Evolutionary conservation across 2,329 filamentous ascomycete genomes (phyloP), one percentile per base, ranked within the genome.

Genomic region (Aspergillus awamori): DNA sequence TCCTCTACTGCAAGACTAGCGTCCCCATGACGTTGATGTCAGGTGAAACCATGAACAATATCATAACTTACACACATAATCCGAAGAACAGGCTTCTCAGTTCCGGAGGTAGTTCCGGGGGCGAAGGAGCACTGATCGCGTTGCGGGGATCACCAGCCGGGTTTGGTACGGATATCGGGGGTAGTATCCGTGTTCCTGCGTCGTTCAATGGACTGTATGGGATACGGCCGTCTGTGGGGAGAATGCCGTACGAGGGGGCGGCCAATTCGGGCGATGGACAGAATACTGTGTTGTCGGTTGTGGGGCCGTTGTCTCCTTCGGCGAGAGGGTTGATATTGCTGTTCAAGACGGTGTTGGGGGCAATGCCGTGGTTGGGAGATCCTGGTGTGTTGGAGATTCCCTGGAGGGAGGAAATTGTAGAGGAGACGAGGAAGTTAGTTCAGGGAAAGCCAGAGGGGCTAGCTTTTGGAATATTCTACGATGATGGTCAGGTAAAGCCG

Each of bases 241-340:
- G 86, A 26, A 74, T 87, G 1, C 81, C 80, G 1, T 86, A 85
- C 60, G 78, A 84, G 70, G 84, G 83, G 17, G 83, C 84, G 76
- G 86, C 87, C 0, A 89, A 88, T 69, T 84, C 81, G 8, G 84
- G 86, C 80, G 84, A 85, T 56, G 89, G 89, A 0, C 87, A 91
- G 66, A 87, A 85, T 65, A 83, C 81, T 0, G 80, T 89, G 33
- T 77, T 86, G 2, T 89, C 85, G 0, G 85, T 89, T 1, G 82
- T 89, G 11, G 89, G 88, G 0, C 87, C 87, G 0, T 71, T 92
- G 13, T 84, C 84, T 0, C 84, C 83, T 0, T 86, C 83, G 1
- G 74, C 83, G 1, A 78, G 80, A 1, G 83, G 82, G 0, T 68
- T 90, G 11, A 81, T 81, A 41, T 73, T 91, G 3, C 69, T 87